Base-by-base conservation (phyloP, 2,329 filamentous ascomycete genomes). In the Diaporthe eres region DNA sequence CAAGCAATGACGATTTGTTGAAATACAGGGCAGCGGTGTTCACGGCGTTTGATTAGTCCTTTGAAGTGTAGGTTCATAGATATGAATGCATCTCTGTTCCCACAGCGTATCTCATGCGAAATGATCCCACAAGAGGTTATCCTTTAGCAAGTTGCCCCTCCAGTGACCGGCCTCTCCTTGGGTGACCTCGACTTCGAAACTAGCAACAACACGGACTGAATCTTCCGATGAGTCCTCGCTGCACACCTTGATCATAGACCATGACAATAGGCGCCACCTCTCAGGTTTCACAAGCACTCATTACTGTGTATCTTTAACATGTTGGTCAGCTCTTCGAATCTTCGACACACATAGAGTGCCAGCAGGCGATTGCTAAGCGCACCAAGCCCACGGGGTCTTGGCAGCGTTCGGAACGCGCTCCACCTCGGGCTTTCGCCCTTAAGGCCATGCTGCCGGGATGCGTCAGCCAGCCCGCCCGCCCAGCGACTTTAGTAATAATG, bases 1-100 rank as follows among this genome's bases (percentile, higher is more conserved):
- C 83, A 98, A 98, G 92, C 94, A 96, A 98, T 98, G 94, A 98
- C 95, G 63, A 96, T 96, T 83, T 93, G 94, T 83, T 96, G 91
- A 89, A 79, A 34, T 34, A n/a, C 42, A 65, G 28, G 61, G 61
- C 61, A 67, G 13, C 19, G 55, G 39, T 22, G 47, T 51, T 34
- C 31, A 22, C n/a, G 12, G 34, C 25, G 47, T 44, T 44, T 37
- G n/a, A 53, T 37, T n/a, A 47, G 25, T 31, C 10, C 37, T 28
- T 57, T 42, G 42, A 12, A 67, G 44, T 51, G 63, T 67, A 51
- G 12, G 17, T 65, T 9, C 28, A 51, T 37, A 34, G 19, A 67
- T 51, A 37, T 49, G 28, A 67, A 51, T 37, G 12, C 28, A 65
- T 22, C 3, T 34, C 63, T 58, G 55, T 58, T 37, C 55, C 55